Evolutionary conservation across 176 grass and related monocot genomes (phyloP).

Genomic region (Triticum timopheevii): DNA sequence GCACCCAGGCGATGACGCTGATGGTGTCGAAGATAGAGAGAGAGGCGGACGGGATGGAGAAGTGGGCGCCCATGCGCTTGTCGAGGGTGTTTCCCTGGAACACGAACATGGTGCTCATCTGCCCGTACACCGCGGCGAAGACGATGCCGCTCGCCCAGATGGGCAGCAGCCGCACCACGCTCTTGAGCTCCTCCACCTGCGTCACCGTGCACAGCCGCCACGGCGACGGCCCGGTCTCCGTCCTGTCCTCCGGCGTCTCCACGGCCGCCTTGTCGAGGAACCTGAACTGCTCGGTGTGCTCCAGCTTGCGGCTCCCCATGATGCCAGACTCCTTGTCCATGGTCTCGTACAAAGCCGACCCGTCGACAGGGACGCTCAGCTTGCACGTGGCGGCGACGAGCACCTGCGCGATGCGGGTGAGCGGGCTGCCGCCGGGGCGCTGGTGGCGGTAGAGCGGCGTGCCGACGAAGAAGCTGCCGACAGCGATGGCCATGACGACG

Average conservation of each 20-base stretch:
- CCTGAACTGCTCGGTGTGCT: slow-evolving; percentile 50
- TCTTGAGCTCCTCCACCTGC: slow-evolving; percentile 86
- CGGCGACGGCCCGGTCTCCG: background rate
- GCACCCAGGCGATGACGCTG: slow-evolving; percentile 78
- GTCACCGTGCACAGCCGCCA: slow-evolving; percentile 85
- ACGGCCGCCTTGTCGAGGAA: slow-evolving; percentile 50
- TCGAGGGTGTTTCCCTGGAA: slow-evolving; percentile 77
- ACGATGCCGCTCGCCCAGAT: slow-evolving; percentile 80
- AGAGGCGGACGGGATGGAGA: slow-evolving; percentile 59
- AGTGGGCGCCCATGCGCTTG: slow-evolving; percentile 46
- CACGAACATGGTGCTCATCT: slow-evolving; percentile 86
- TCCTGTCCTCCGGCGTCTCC: background rate
- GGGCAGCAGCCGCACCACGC: slow-evolving; percentile 63
- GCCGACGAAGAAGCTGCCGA: slow-evolving; percentile 74
- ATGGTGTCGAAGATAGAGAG: slow-evolving; percentile 73
- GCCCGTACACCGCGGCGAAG: slow-evolving; percentile 65
- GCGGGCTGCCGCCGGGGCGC: slow-evolving; percentile 71
- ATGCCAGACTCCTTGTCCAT: slow-evolving; percentile 42
- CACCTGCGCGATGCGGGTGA: slow-evolving; percentile 76
- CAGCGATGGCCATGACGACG: slow-evolving; percentile 72
- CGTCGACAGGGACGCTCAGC: slow-evolving; percentile 30
- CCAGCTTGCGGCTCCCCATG: slow-evolving; percentile 46
- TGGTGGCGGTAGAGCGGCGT: slow-evolving; percentile 78
- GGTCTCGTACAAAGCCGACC: slow-evolving; percentile 18
- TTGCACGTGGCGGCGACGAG: slow-evolving; percentile 54